Evolutionary conservation across 2,329 filamentous ascomycete species (phyloP).

Genomic region (Gaeumannomyces tritici): DNA sequence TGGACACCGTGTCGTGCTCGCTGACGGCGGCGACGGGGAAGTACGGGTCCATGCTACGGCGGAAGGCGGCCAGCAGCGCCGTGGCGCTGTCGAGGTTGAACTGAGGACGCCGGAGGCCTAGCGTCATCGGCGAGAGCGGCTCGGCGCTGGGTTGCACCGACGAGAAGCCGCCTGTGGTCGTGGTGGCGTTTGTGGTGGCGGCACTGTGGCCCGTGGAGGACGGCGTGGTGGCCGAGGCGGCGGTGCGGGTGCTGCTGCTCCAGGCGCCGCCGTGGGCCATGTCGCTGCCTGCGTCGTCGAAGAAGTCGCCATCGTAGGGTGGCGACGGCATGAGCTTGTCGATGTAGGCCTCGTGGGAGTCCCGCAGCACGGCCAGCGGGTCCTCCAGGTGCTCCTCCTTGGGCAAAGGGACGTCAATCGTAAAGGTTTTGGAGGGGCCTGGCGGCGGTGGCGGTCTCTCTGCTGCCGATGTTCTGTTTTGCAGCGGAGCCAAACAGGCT

Average conservation of each 20-base stretch:
- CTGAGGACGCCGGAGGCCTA: conserved; percentile 35
- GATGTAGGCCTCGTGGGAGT: conserved; percentile 30
- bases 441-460: conserved; percentile 16
- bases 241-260: conserved; percentile 5
- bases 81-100: conserved; percentile 46
- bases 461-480: conserved; percentile 1
- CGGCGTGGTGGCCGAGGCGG: background rate
- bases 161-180: background rate
- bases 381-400: conserved; percentile 25
- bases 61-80: conserved; percentile 32
- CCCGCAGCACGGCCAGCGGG: conserved; percentile 31
- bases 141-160: background rate
- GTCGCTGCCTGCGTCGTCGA: conserved; percentile 4
- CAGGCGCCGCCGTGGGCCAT: conserved; percentile 7
- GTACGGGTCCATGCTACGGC: conserved; percentile 24
- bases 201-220: background rate
- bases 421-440: conserved; percentile 38
- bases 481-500: background rate
- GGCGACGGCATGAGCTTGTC: conserved; percentile 25
- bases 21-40: conserved; percentile 31
- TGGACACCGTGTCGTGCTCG: conserved; percentile 29
- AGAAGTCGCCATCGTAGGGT: background rate
- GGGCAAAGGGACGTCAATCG: conserved; percentile 40
- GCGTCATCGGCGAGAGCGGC: conserved; percentile 9
- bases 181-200: background rate